Conservation (phyloP, 225 moss, liverwort and hornwort genomes). For the Thuidium tamariscinum region DNA sequence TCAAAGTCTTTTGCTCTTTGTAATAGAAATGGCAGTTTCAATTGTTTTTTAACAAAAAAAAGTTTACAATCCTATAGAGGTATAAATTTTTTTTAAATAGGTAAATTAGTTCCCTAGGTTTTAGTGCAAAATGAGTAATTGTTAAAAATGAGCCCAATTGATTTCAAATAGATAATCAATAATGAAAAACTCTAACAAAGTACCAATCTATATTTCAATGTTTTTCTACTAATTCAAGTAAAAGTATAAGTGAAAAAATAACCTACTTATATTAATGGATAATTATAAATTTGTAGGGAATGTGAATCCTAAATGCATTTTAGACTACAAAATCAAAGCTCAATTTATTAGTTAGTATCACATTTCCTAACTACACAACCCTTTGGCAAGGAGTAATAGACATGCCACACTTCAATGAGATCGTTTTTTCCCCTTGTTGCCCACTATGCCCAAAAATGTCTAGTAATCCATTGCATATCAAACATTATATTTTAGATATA, state of each 20-base stretch:
- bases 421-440: not conserved
- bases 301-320: rapidly evolving
- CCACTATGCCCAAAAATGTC: not conserved
- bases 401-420: not conserved
- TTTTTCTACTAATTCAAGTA: not conserved
- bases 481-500: not conserved
- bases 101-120: too few species aligned
- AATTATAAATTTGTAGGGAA: not conserved
- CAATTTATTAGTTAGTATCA: not conserved
- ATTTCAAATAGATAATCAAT: not conserved
- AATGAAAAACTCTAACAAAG: not conserved
- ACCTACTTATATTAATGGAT: not conserved
- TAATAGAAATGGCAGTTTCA: too few species aligned
- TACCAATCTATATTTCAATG: not conserved
- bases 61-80: too few species aligned
- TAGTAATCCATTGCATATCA: not conserved
- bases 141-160: too few species aligned
- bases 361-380: too few species aligned
- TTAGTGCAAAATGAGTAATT: too few species aligned
- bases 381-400: rapidly evolving
- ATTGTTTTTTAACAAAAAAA: too few species aligned
- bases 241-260: not conserved
- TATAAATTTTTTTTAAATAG: too few species aligned
- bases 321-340: not conserved
- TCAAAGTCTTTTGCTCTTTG: too few species aligned